phyloP scores from a whole-genome alignment of 768 basidiomycete species.

The Imleria badia region DNA sequence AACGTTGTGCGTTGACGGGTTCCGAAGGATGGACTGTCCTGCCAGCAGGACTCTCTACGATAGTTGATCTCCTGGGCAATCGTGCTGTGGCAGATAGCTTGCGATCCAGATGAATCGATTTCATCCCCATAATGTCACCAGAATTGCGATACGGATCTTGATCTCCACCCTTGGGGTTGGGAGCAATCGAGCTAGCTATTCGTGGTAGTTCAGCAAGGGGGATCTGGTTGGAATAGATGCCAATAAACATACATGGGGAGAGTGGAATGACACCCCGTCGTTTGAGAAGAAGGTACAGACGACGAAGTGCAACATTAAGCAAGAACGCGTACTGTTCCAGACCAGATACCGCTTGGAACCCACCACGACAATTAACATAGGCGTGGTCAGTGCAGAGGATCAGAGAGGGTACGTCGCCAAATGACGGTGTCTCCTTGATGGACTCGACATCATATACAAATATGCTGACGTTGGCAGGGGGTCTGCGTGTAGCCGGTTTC shows the following conservation, averaged over 20 bases:
- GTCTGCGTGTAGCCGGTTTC: constrained; percentile 62
- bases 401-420: constrained; percentile 69
- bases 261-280: constrained; percentile 86
- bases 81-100: constrained; percentile 93
- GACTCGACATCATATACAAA: constrained; percentile 80
- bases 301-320: constrained; percentile 89
- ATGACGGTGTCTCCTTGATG: constrained; percentile 63
- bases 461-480: constrained; percentile 75
- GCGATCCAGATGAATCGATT: constrained; percentile 90
- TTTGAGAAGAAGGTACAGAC: constrained; percentile 84
- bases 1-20: constrained; percentile 33
- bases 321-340: constrained; percentile 98
- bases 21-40: constrained; percentile 78
- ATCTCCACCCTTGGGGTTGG: constrained; percentile 39
- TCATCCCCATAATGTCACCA: constrained; percentile 90
- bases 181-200: constrained; percentile 30
- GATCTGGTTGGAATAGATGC: constrained; percentile 1
- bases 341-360: constrained; percentile 90
- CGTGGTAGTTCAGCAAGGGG: constrained; percentile 9
- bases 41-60: constrained; percentile 93
- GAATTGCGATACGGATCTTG: constrained; percentile 85
- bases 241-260: constrained; percentile 56
- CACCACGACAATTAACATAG: constrained; percentile 60
- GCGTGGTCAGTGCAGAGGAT: constrained; percentile 81
- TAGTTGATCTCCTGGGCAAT: constrained; percentile 89